Percentiles rank a stretch among this genome's conserved stretches.
Conservation (phyloP, 2,329 filamentous ascomycete species). For the Coniella vitis region DNA sequence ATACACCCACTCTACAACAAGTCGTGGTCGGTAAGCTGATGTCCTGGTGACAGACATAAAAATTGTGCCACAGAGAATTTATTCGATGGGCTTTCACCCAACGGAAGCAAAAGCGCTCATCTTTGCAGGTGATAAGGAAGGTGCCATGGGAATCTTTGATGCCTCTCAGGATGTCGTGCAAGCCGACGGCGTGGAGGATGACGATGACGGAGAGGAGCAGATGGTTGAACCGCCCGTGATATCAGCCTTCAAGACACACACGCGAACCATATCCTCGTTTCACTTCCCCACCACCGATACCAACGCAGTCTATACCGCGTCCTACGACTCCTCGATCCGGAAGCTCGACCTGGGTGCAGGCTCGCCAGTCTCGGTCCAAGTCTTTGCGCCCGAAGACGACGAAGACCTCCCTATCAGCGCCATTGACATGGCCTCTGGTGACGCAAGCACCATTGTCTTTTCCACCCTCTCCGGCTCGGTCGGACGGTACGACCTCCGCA, state of each 20-base stretch:
- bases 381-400: constrained; percentile 69
- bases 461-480: constrained; percentile 78
- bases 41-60: constrained; percentile 75
- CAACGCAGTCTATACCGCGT: constrained; percentile 74
- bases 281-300: constrained; percentile 67
- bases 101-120: constrained; percentile 78
- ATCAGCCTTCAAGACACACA: constrained; percentile 83
- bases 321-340: constrained; percentile 88
- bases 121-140: constrained; percentile 91
- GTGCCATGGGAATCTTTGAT: constrained; percentile 85
- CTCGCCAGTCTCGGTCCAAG: constrained; percentile 57
- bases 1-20: not conserved
- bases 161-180: constrained; percentile 61
- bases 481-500: constrained; percentile 72
- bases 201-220: constrained; percentile 52
- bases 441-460: constrained; percentile 74
- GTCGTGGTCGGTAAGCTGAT: not conserved
- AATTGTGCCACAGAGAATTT: constrained; percentile 80
- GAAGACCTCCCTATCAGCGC: constrained; percentile 77
- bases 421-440: constrained; percentile 66
- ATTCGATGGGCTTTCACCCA: constrained; percentile 83
- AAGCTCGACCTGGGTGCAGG: constrained; percentile 78
- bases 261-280: constrained; percentile 80
- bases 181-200: constrained; percentile 54
- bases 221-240: constrained; percentile 70